These are phyloP conservation scores for Paulownia fortunei DNA, from an alignment of 257 asterid species.

Conservation along the genomic window DNA sequence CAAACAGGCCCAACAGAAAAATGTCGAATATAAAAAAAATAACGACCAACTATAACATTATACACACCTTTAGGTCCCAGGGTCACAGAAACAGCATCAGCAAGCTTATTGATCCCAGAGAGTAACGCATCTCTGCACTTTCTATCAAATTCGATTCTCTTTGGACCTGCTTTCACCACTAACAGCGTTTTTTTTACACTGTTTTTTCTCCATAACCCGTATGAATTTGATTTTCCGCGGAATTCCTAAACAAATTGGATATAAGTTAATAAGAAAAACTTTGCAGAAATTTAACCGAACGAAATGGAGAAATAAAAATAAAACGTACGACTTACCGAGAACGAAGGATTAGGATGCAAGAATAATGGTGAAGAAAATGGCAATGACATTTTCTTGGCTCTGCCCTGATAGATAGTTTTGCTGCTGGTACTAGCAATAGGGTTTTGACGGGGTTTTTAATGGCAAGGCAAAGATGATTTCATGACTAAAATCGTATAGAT, in stretches of 20 bases:
- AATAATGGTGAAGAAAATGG: conserved; percentile 47
- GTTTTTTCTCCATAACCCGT: conserved; percentile 48
- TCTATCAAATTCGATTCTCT: conserved; percentile 73
- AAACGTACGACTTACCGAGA: conserved; percentile 44
- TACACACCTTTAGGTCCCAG: conserved; percentile 84
- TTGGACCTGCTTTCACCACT: conserved; percentile 80
- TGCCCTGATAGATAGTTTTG: conserved; percentile 10
- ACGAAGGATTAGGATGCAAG: conserved; percentile 30
- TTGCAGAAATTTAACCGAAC: not conserved
- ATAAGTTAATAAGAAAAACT: conserved; percentile 4
- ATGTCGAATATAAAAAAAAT: not conserved
- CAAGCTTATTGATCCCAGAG: conserved; percentile 89
- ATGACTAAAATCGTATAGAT: not conserved
- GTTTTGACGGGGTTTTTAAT: conserved; percentile 42
- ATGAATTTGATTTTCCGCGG: conserved; percentile 39
- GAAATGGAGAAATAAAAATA: not conserved
- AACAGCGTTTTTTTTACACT: conserved; percentile 32
- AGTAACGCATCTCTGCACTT: conserved; percentile 80
- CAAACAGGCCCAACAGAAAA: not conserved
- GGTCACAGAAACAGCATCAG: conserved; percentile 95
- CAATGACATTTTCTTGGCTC: conserved; percentile 35
- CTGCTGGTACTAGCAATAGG: conserved; percentile 28
- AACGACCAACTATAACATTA: not conserved
- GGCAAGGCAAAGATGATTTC: not conserved
- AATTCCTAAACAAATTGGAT: conserved; percentile 43